Conservation (phyloP, 2,329 filamentous ascomycete species). For the Calycina marina region DNA sequence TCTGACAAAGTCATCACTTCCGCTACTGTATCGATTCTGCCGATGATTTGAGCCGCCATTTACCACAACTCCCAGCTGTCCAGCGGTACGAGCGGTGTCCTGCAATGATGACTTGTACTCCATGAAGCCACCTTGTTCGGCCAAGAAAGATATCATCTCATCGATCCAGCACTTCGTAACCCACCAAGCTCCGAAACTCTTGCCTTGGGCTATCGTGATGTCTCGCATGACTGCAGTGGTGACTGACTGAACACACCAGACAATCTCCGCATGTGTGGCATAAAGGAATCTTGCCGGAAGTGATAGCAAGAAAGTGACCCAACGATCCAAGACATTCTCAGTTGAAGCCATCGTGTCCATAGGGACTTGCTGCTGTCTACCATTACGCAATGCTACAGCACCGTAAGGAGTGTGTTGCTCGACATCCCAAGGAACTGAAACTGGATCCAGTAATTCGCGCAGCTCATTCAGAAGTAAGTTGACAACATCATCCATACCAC, state of each 20-base stretch:
- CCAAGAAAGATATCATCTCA: conserved; percentile 83
- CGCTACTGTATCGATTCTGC: conserved; percentile 20
- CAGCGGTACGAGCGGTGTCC: conserved; percentile 20
- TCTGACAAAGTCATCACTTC: conserved; percentile 19
- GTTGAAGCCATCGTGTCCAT: conserved; percentile 28
- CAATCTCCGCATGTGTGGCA: conserved; percentile 55
- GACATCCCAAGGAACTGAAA: conserved; percentile 49
- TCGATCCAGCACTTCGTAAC: conserved; percentile 92
- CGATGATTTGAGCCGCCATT: conserved; percentile 15
- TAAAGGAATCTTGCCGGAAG: conserved; percentile 61
- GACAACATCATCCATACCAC: conserved; percentile 52
- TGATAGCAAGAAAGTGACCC: conserved; percentile 57
- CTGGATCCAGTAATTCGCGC: conserved; percentile 53
- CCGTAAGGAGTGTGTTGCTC: conserved; percentile 47
- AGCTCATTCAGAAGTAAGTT: conserved; percentile 51
- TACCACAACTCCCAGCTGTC: conserved; percentile 9
- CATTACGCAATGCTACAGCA: conserved; percentile 35
- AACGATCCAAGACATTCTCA: conserved; percentile 62
- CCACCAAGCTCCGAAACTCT: conserved; percentile 85
- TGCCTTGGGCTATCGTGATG: conserved; percentile 62
- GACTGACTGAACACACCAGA: conserved; percentile 62
- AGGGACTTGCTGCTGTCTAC: conserved; percentile 26
- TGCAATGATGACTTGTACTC: conserved; percentile 30
- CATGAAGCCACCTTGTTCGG: conserved; percentile 82
- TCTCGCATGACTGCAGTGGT: conserved; percentile 69